Evolutionary conservation across 768 basidiomycete genomes (phyloP), one percentile per base, ranked within the genome.

Genomic region (Roridomyces roridus): DNA sequence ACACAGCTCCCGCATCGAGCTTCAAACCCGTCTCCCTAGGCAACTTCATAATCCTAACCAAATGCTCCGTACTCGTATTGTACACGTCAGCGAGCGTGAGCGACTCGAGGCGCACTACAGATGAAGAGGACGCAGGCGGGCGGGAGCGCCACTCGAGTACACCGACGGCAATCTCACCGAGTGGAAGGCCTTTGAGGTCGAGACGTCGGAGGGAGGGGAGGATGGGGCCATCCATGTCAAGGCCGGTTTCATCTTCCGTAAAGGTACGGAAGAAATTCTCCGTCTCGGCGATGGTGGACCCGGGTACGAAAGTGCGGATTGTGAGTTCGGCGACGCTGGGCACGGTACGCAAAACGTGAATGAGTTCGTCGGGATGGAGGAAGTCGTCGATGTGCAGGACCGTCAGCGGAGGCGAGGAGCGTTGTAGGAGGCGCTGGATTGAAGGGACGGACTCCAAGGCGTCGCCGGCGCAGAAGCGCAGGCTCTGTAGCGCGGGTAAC

Each of bases 381-480:
- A 55, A 49, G 6, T 43, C 24, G 41, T 49, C 46, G 34, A 49
- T 55, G 34, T 36, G 41, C n/a, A 55, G n/a, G 6, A 46, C 20
- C 4, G 24, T 44, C 11, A 26, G 54, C 23, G 54, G n/a, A 5
- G 46, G 46, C 54, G 49, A 48, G 25, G 54, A 55, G 15, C 54
- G 39, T 20, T 55, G 46, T 0, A 55, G 34, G 29, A 55, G 39
- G 47, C 31, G 39, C 12, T 48, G 35, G 2, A 55, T 5, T 9
- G 54, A 55, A 3, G 31, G 20, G 1, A 55, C n/a, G 14, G 29
- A 31, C 28, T 31, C 34, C 21, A 11, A 7, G 31, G 11, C 24
- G 14, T 48, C 46, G 3, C 2, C 8, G 1, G 40, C 54, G 6
- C 39, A 44, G 31, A 48, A 14, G 4, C 31, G 40, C 8, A 49